Evolutionary conservation across 176 grass and related monocot species (phyloP), one percentile per base, ranked within the genome.

Genomic region (Panicum miliaceum): DNA sequence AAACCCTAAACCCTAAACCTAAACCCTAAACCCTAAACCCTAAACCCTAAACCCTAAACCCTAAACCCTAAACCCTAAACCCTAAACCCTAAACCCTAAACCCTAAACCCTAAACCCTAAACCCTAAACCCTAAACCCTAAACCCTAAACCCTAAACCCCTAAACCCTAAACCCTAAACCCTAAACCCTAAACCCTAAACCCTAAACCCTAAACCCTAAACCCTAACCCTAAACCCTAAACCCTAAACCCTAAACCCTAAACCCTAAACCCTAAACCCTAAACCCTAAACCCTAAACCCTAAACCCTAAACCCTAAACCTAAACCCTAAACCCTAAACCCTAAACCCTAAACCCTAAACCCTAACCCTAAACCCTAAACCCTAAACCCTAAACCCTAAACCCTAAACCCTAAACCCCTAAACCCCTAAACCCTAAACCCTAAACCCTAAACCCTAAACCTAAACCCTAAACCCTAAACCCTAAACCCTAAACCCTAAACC

Each of bases 401-500:
- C 59, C 59, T 62, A 62, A 62, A 62, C 59, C 59, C 59, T 62
- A 62, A 62, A 62, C n/a, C 59, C 59, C 25, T 27, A 62, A 62
- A 25, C n/a, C 59, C 25, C 9, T 29, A 62, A 25, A 25, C 59
- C 25, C 9, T 29, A 62, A 25, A 25, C 59, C 25, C 9, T 29
- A 62, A 25, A 25, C 59, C 25, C 9, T 29, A 43, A 62, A 25
- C 23, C 59, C 25, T 27, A 62, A 25, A 23, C 59, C 59, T 62
- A 62, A 62, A 62, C 59, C 59, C 59, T 62, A 62, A 62, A 62
- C 59, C 59, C 59, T 62, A 62, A 62, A 62, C 59, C 59, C 59
- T 62, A 62, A 62, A 62, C 59, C 59, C 59, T 62, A 62, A 62
- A 62, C 59, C 59, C 59, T 62, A 62, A 62, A 62, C 59, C 59